phyloP scores from a whole-genome alignment of 148 eudicot species.

The Talinum fruticosum region DNA sequence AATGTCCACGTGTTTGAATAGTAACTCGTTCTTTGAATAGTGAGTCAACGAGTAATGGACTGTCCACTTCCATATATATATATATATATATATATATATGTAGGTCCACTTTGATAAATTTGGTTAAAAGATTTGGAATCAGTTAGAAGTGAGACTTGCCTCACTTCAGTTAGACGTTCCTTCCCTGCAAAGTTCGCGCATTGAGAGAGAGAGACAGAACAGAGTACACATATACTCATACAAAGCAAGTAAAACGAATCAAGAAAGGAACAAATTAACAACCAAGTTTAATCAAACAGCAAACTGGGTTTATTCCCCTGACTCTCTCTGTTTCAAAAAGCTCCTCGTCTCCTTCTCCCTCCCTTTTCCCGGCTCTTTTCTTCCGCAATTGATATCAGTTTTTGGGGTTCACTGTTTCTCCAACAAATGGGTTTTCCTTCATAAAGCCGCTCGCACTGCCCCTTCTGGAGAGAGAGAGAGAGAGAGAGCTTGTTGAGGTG shows the following conservation, averaged over 20 bases:
- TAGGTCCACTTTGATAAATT: too few relatives aligned
- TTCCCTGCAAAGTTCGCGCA: slow-evolving; percentile 19
- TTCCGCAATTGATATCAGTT: not conserved
- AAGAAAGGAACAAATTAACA: not conserved
- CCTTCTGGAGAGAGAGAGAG: not conserved
- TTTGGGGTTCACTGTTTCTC: not conserved
- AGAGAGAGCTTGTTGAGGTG: slow-evolving; percentile 13
- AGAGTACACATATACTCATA: not conserved
- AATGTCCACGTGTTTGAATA: too few relatives aligned
- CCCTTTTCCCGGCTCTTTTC: not conserved
- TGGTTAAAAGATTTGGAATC: too few relatives aligned
- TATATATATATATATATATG: too few relatives aligned
- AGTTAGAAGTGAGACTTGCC: slow-evolving; percentile 17
- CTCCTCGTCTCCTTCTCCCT: not conserved
- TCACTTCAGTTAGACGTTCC: slow-evolving; percentile 21
- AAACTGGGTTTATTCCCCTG: not conserved
- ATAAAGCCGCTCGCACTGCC: too few relatives aligned
- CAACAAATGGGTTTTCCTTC: not conserved
- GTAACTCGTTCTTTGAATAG: too few relatives aligned
- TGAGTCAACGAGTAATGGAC: too few relatives aligned
- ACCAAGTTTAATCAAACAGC: not conserved
- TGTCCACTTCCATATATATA: too few relatives aligned
- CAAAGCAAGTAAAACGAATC: slow-evolving; percentile 3
- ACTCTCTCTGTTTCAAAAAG: not conserved
- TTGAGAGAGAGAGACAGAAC: not conserved